Evolutionary conservation across 257 asterid species (phyloP), one percentile per base, ranked within the genome.

Genomic region (Penstemon newberryi): DNA sequence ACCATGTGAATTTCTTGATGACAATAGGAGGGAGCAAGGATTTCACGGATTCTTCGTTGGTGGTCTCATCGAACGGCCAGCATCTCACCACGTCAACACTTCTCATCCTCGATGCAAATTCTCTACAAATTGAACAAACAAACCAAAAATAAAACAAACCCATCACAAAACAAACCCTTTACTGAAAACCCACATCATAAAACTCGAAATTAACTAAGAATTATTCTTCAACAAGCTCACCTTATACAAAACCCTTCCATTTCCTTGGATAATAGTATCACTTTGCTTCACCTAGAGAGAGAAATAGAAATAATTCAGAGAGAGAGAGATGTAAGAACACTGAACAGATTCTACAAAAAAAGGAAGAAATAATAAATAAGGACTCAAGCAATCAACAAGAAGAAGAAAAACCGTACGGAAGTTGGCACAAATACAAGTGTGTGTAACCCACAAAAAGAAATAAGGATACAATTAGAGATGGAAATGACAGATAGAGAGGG

Each of bases 31-130:
- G 92, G 55, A 89, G 84, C 69, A 74, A 55, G 3, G 86, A 77
- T 51, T 67, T 67, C 6, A 81, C 78, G 45, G 70, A 60, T 38
- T 75, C 79, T 47, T 77, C 84, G 19, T 55, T 52, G 8, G 58
- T 9, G 3, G 73, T 53, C 19, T 76, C 83, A 73, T 76, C 86
- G 65, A 89, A 89, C 13, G 96, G 96, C 92, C 96, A 89, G 86
- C 90, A 85, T 47, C 83, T 79, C 71, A 63, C 84, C 86, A 85
- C 86, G 85, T 85, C 75, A 52, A 78, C 74, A 36, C 83, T 79
- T 75, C 96, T 83, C 95, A 80, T 82, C 83, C 83, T 68, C 42
- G 89, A 80, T 8, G 79, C 72, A 71, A 83, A 87, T 82, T 83
- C 95, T 53, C 96, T 89, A 55, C 40, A 80, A 44, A 67, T 3